Evolutionary conservation across 805 yeast genomes (phyloP), one percentile per base, ranked within the genome.

Genomic region (Pichia pseudocactophila): DNA sequence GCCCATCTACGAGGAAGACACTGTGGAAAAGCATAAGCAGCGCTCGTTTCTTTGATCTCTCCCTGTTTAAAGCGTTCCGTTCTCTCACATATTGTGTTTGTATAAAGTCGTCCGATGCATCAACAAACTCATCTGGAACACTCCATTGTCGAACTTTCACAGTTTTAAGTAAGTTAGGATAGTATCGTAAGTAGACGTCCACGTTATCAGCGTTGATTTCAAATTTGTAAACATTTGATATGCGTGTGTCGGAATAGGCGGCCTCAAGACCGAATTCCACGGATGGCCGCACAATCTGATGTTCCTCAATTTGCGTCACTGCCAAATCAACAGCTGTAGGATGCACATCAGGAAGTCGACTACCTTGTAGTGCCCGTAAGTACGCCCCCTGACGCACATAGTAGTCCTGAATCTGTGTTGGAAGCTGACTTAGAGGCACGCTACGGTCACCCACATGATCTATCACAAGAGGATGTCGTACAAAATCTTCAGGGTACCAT

Each of bases 31-130:
- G 59, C 40, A 81, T 57, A 19, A 64, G 62, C 37, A 66, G 57
- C 0, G 76, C 73, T 36, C 64, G 69, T 28, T 61, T 55, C 33
- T 54, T 51, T 4, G 68, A 56, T 16, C 69, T 39, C 20, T 48
- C 42, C 25, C 43, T 35, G 12, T 58, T 51, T 20, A 41, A 49
- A 16, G 37, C 35, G 48, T 64, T 66, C 43, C 69, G 76, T 34
- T 53, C 59, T 2, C 40, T 51, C 11, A 62, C 55, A 49, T 78
- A 76, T 46, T 75, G 82, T 0, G 82, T 73, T 5, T 60, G 62
- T 0, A 84, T 82, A 48, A 80, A 77, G 40, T 76, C 83, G 19
- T 77, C 63, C 32, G 76, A 58, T 48, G 74, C 78, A 57, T 70
- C 76, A 1, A 82, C 82, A 0, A 78, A 78, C 2, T 82, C 55